These are phyloP conservation scores for Caloboletus firmus DNA, from an alignment of 1,284 basidiomycete genomes.

Conservation along the genomic window DNA sequence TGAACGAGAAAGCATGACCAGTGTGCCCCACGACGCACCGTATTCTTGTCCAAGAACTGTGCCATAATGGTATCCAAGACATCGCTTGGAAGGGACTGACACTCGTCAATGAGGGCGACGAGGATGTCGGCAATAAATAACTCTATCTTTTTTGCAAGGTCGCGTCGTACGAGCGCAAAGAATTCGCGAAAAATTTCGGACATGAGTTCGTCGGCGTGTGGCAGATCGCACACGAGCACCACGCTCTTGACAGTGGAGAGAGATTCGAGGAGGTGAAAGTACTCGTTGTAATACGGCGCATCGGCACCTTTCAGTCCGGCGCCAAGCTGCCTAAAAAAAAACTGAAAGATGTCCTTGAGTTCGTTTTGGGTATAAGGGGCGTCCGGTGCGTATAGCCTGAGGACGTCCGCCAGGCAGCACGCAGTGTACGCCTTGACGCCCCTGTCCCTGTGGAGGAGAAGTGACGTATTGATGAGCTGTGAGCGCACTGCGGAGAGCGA, in stretches of 20 bases:
- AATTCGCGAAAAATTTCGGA: conserved; percentile 81
- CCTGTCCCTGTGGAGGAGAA: conserved; percentile 91
- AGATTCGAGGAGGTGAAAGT: conserved; percentile 89
- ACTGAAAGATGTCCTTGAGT: conserved; percentile 92
- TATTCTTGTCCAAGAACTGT: conserved; percentile 81
- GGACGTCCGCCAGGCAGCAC: conserved; percentile 92
- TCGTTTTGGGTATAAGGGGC: conserved; percentile 91
- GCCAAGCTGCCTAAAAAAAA: conserved; percentile 85
- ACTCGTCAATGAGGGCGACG: conserved; percentile 87
- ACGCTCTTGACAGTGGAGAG: conserved; percentile 94
- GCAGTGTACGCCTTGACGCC: conserved; percentile 93
- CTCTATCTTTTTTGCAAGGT: conserved; percentile 88
- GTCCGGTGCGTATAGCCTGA: conserved; percentile 93
- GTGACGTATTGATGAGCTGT: conserved; percentile 77
- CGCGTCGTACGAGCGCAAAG: conserved; percentile 77
- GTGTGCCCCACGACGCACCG: conserved; percentile 41
- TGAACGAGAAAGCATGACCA: background rate
- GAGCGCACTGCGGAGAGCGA: conserved; percentile 72
- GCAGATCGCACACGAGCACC: conserved; percentile 90
- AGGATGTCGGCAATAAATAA: conserved; percentile 89
- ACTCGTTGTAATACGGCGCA: conserved; percentile 81
- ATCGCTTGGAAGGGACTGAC: conserved; percentile 67
- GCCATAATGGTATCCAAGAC: conserved; percentile 82
- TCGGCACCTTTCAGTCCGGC: conserved; percentile 72
- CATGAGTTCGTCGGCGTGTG: conserved; percentile 85